Evolutionary conservation across 2,329 filamentous ascomycete genomes (phyloP).

Genomic region (Phaeosphaeriaceae sp.): DNA sequence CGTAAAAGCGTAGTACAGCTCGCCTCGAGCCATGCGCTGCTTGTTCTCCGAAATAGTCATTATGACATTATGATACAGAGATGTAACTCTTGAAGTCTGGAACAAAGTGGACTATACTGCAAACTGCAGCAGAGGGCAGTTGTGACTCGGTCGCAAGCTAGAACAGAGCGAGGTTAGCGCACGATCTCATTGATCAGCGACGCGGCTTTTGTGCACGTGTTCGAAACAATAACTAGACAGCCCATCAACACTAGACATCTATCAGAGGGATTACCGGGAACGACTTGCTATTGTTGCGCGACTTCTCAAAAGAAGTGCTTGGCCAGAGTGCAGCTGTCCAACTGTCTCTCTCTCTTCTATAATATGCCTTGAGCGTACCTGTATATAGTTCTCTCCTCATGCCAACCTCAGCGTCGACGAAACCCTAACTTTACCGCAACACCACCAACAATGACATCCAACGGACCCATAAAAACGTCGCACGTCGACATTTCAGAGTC

Average conservation of each 20-base stretch:
- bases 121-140: no score
- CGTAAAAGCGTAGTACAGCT: conserved; percentile 77
- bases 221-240: conserved; percentile 1
- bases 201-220: not conserved
- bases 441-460: conserved; percentile 27
- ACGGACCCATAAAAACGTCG: conserved; percentile 30
- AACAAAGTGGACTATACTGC: not conserved
- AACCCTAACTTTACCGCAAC: not conserved
- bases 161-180: not conserved
- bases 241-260: no score
- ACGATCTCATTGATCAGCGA: not conserved
- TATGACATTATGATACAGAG: conserved; percentile 18
- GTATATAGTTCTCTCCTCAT: no score
- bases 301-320: conserved; percentile 4
- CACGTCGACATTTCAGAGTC: conserved; percentile 40
- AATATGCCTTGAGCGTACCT: conserved; percentile 13
- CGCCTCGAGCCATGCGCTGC: conserved; percentile 65
- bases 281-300: conserved; percentile 12
- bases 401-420: no score
- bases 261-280: conserved; percentile 5
- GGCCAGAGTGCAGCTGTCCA: not conserved
- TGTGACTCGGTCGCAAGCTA: not conserved
- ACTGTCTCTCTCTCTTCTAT: not conserved
- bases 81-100: not conserved
- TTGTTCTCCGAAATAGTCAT: conserved; percentile 47